phyloP scores from a whole-genome alignment of 2,329 filamentous ascomycete genomes.

The Cladosporium phlei region DNA sequence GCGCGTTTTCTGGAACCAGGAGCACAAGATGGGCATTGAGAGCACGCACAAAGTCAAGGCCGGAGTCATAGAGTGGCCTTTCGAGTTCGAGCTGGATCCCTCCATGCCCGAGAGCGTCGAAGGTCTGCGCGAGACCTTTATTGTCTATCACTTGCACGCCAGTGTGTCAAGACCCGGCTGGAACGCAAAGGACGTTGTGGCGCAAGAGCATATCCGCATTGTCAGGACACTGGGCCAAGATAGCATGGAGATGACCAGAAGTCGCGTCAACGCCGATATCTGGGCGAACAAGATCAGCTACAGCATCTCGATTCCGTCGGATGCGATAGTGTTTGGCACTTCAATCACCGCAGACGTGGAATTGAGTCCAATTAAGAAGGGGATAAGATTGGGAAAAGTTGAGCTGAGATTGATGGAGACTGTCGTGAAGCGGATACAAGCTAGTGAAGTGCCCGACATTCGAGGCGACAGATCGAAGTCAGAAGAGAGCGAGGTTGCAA shows the following conservation, averaged over 20 bases:
- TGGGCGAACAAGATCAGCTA: conserved; percentile 99
- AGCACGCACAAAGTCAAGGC: conserved; percentile 48
- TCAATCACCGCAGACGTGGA: conserved; percentile 77
- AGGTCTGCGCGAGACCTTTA: conserved; percentile 76
- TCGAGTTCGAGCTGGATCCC: conserved; percentile 44
- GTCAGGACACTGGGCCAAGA: conserved; percentile 51
- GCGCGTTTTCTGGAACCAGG: conserved; percentile 43
- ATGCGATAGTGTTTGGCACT: conserved; percentile 92
- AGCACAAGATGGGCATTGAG: conserved; percentile 41
- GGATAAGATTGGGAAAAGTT: conserved; percentile 77
- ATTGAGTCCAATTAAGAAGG: conserved; percentile 83
- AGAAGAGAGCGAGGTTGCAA: conserved; percentile 36
- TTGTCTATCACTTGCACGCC: conserved; percentile 87
- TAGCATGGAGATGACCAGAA: conserved; percentile 61
- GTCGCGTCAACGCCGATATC: conserved; percentile 71
- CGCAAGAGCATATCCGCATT: conserved; percentile 60
- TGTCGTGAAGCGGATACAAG: conserved; percentile 47
- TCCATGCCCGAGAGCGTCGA: conserved; percentile 78
- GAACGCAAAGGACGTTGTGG: conserved; percentile 78
- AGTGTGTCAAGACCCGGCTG: conserved; percentile 75
- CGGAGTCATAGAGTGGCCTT: conserved; percentile 47
- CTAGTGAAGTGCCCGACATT: conserved; percentile 28
- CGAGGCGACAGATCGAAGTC: conserved; percentile 29
- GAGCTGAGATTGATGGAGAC: conserved; percentile 75
- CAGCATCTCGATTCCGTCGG: conserved; percentile 86